phyloP scores from a whole-genome alignment of 257 asterid species.

The Prunella vulgaris region DNA sequence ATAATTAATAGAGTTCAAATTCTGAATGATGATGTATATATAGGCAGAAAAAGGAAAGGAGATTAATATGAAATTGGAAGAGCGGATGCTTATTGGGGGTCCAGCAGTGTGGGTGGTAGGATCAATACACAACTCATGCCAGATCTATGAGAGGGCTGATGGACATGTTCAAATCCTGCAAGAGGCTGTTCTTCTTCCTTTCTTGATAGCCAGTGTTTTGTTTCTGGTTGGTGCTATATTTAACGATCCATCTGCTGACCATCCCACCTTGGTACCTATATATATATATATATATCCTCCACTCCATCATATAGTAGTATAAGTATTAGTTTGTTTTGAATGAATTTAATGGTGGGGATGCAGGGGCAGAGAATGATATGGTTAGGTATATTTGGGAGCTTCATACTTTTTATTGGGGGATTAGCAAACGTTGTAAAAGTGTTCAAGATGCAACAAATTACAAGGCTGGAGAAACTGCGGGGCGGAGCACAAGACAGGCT shows the following conservation, averaged over 20 bases:
- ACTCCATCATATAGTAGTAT: no score
- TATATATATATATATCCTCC: no score
- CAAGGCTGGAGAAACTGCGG: conserved; percentile 74
- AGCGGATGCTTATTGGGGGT: conserved; percentile 65
- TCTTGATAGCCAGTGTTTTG: conserved; percentile 63
- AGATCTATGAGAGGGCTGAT: conserved; percentile 81
- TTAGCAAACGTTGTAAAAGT: conserved; percentile 69
- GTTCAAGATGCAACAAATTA: conserved; percentile 69
- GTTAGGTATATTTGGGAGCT: conserved; percentile 64
- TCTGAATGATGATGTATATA: no score
- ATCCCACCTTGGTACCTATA: no score
- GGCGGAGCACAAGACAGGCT: conserved; percentile 76
- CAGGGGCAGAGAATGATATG: conserved; percentile 68
- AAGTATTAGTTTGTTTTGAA: no score
- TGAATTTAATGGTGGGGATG: neutral
- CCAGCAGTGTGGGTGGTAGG: conserved; percentile 76
- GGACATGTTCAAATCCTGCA: conserved; percentile 80
- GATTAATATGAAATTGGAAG: conserved; percentile 35
- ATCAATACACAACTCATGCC: conserved; percentile 78
- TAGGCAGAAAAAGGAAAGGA: conserved; percentile 28
- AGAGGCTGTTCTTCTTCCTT: conserved; percentile 63
- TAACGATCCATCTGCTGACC: no score
- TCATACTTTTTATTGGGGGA: conserved; percentile 60
- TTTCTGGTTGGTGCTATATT: conserved; percentile 54
- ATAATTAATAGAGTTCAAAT: no score